phyloP scores from a whole-genome alignment of 108 stramenopile species.

The Nitzschia palea region DNA sequence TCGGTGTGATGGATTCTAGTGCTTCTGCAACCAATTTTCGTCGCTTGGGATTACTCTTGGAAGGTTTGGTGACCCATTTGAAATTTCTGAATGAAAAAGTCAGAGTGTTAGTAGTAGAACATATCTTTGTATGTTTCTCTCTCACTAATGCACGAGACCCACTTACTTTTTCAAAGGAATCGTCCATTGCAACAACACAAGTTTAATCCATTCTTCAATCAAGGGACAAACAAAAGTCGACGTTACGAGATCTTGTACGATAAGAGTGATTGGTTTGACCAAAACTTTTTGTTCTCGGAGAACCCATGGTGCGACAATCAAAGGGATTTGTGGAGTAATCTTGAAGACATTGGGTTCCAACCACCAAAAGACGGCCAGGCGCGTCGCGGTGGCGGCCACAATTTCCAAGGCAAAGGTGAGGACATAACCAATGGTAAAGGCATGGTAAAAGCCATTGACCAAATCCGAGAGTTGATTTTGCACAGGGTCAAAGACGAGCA shows the following conservation, averaged over 20 bases:
- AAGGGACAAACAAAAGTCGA: slow-evolving; percentile 81
- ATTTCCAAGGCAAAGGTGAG: slow-evolving; percentile 70
- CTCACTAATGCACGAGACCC: background rate
- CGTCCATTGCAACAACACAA: slow-evolving; percentile 68
- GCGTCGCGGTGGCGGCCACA: slow-evolving; percentile 64
- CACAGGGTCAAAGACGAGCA: background rate
- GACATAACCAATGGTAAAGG: slow-evolving; percentile 71
- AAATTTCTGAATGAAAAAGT: slow-evolving; percentile 48
- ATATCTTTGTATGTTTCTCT: background rate
- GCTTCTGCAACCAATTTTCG: slow-evolving; percentile 26
- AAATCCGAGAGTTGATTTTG: slow-evolving; percentile 46
- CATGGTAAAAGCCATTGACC: slow-evolving; percentile 68
- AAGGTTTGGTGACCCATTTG: slow-evolving; percentile 45
- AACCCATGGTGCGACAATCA: slow-evolving; percentile 78
- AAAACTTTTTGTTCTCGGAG: slow-evolving; percentile 74
- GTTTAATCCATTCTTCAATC: slow-evolving; percentile 86
- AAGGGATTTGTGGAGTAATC: slow-evolving; percentile 35
- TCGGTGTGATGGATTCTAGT: slow-evolving; percentile 32
- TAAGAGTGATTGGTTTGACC: slow-evolving; percentile 82
- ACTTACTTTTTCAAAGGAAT: slow-evolving; percentile 46
- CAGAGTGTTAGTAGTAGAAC: background rate
- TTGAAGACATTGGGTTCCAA: slow-evolving; percentile 80
- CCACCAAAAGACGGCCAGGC: slow-evolving; percentile 62
- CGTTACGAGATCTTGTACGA: slow-evolving; percentile 80
- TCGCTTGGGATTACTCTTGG: slow-evolving; percentile 44